Conservation (phyloP, 495 filamentous ascomycete genomes). For the Articulospora tetracladia region DNA sequence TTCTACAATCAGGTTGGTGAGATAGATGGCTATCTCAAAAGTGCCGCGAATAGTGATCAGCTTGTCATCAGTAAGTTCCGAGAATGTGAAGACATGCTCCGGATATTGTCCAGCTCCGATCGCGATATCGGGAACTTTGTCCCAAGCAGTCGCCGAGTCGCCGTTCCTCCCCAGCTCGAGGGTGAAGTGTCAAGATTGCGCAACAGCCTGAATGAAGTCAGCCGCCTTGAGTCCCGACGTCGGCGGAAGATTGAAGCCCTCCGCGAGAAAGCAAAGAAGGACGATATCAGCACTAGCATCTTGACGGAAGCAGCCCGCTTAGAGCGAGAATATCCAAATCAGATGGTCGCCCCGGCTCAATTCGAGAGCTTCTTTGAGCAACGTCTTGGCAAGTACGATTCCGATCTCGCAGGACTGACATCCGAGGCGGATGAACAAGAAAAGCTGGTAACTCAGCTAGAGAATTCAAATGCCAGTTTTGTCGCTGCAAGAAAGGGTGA, state of each 20-base stretch:
- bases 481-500: constrained; percentile 67
- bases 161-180: constrained; percentile 76
- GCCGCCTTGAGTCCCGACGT: constrained; percentile 71
- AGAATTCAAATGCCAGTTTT: constrained; percentile 76
- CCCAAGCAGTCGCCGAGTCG: constrained; percentile 73
- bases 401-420: constrained; percentile 63
- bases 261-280: constrained; percentile 71
- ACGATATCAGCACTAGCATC: constrained; percentile 87
- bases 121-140: constrained; percentile 82
- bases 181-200: constrained; percentile 70
- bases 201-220: constrained; percentile 75
- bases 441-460: constrained; percentile 59
- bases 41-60: constrained; percentile 76
- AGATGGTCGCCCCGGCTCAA: constrained; percentile 80
- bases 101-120: constrained; percentile 72
- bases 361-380: constrained; percentile 91
- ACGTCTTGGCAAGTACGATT: constrained; percentile 71
- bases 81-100: constrained; percentile 68
- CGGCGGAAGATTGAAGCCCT: constrained; percentile 71
- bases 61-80: constrained; percentile 76
- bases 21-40: constrained; percentile 84
- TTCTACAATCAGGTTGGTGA: constrained; percentile 72
- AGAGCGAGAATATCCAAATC: constrained; percentile 74
- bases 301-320: constrained; percentile 77
- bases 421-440: constrained; percentile 77